phyloP scores from a whole-genome alignment of 1,139 yeast species.

The Magnusiomyces fungicola region DNA sequence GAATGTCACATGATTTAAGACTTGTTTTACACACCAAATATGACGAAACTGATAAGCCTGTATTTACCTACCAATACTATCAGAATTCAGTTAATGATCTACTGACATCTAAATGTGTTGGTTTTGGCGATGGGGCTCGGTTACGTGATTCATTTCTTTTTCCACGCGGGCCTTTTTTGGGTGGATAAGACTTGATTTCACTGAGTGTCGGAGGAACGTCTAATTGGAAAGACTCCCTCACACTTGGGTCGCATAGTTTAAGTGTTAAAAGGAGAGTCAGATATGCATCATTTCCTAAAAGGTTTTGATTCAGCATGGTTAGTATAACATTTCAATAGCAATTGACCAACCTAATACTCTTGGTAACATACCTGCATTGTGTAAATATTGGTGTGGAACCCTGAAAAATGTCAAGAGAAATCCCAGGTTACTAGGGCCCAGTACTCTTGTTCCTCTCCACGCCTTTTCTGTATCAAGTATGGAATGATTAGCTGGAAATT shows the following conservation, averaged over 20 bases:
- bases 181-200: no score
- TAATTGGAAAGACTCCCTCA: constrained; percentile 32
- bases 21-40: no score
- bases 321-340: no score
- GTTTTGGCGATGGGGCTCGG: no score
- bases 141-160: no score
- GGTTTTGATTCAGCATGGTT: neutral
- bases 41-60: no score
- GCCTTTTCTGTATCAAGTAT: constrained; percentile 50
- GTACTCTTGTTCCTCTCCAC: constrained; percentile 29
- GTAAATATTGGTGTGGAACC: constrained; percentile 58
- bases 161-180: no score
- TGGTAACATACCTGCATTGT: constrained; percentile 78
- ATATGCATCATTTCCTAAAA: constrained; percentile 67
- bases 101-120: no score
- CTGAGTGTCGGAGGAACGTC: constrained; percentile 25
- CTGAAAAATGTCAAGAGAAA: constrained; percentile 44
- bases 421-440: constrained; percentile 43
- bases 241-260: constrained; percentile 48
- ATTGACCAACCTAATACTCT: no score
- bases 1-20: no score
- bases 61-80: no score
- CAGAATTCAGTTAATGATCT: no score
- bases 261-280: constrained; percentile 52
- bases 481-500: constrained; percentile 35